Evolutionary conservation across 495 filamentous ascomycete species (phyloP).

Genomic region (Cladorrhinum samala): DNA sequence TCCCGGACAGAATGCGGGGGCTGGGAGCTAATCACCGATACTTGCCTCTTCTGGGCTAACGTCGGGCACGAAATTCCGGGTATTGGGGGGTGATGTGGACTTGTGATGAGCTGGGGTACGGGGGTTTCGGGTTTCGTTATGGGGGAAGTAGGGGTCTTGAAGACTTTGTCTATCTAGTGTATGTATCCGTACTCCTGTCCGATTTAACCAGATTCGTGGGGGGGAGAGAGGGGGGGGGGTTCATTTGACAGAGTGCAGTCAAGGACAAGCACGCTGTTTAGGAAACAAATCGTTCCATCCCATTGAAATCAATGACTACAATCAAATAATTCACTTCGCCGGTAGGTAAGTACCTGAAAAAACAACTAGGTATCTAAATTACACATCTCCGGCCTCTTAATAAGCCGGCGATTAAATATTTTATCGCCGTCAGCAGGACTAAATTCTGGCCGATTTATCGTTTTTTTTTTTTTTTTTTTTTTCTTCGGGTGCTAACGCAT

Average conservation of each 20-base stretch:
- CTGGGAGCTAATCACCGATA: slow-evolving; percentile 30
- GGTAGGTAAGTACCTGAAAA: background rate
- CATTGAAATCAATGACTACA: background rate
- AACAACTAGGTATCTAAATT: no score
- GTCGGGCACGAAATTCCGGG: slow-evolving; percentile 25
- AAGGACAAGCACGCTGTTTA: background rate
- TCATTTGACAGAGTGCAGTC: no score
- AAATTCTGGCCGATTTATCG: background rate
- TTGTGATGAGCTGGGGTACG: no score
- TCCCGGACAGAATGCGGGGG: slow-evolving; percentile 32
- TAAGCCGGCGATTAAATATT: no score
- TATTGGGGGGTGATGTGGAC: slow-evolving; percentile 7
- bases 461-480: background rate
- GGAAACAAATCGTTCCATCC: background rate
- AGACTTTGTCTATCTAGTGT: background rate
- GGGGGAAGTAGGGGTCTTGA: background rate
- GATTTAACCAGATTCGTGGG: background rate
- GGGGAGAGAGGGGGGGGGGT: background rate
- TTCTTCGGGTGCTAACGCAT: background rate
- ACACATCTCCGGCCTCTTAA: no score
- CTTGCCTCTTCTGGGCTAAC: slow-evolving; percentile 23
- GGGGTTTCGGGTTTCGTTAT: no score
- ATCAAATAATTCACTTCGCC: background rate
- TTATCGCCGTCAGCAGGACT: no score
- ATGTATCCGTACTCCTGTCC: no score